These are phyloP conservation scores for Wilcoxina mikolae DNA, from an alignment of 495 filamentous ascomycete species.

Conservation along the genomic window DNA sequence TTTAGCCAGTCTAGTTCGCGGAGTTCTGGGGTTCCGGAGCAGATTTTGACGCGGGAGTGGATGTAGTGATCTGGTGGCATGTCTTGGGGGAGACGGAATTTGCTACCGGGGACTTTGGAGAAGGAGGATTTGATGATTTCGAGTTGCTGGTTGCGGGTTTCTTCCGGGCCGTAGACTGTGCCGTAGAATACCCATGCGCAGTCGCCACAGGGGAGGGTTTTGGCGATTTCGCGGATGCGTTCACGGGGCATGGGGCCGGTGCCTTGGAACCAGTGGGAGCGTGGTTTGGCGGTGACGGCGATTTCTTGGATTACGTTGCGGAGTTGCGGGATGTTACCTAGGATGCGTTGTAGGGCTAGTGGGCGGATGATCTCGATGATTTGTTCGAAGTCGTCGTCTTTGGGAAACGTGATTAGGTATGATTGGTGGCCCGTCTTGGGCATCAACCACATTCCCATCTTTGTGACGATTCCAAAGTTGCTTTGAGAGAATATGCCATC, in stretches of 20 bases:
- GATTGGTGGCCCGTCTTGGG: constrained; percentile 36
- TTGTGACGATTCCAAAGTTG: constrained; percentile 40
- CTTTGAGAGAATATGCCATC: constrained; percentile 44
- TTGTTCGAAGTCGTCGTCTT: constrained; percentile 38
- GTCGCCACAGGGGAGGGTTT: constrained; percentile 32
- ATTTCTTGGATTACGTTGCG: constrained; percentile 39
- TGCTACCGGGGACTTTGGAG: constrained; percentile 28
- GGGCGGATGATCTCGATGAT: constrained; percentile 40
- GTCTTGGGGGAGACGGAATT: constrained; percentile 29
- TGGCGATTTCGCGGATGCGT: constrained; percentile 30
- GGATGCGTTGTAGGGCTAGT: constrained; percentile 36
- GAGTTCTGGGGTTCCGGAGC: constrained; percentile 33
- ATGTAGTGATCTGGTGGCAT: constrained; percentile 17
- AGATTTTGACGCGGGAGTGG: constrained; percentile 18
- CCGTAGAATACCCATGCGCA: constrained; percentile 40
- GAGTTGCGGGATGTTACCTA: constrained; percentile 44
- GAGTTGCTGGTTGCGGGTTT: constrained; percentile 23
- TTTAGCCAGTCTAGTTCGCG: constrained; percentile 40
- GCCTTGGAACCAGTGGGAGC: constrained; percentile 34
- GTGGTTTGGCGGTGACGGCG: constrained; percentile 34
- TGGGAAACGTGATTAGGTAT: constrained; percentile 37
- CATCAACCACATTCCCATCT: constrained; percentile 42
- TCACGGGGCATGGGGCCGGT: constrained; percentile 31
- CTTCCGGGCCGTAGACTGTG: constrained; percentile 34
- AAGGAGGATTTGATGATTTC: constrained; percentile 32